These are phyloP conservation scores for Cantharellus anzutake DNA, from an alignment of 768 basidiomycete species.

Conservation along the genomic window DNA sequence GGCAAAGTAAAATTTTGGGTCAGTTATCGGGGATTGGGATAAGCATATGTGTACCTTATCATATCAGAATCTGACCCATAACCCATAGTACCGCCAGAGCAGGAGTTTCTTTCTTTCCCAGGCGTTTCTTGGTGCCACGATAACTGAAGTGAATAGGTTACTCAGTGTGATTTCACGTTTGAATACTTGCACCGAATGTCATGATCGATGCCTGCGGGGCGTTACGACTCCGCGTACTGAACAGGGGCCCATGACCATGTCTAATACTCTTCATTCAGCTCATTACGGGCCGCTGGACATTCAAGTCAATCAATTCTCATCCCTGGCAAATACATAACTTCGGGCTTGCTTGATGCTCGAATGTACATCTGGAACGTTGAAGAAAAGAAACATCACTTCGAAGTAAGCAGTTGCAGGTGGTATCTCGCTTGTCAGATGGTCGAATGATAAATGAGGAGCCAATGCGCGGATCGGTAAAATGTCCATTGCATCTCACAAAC, in stretches of 20 bases:
- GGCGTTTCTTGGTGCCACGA: no score
- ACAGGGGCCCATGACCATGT: neutral
- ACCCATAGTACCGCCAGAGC: no score
- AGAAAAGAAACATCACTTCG: constrained; percentile 50
- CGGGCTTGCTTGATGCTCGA: constrained; percentile 83
- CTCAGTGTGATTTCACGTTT: no score
- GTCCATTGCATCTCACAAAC: constrained; percentile 16
- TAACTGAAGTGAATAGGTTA: no score
- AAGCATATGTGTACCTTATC: no score
- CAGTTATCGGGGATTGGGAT: no score
- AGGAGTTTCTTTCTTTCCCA: no score
- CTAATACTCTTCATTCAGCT: constrained; percentile 20
- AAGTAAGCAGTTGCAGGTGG: constrained; percentile 79
- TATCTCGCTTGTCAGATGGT: constrained; percentile 65
- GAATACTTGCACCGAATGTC: no score
- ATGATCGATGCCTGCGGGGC: no score
- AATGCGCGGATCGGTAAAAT: constrained; percentile 66
- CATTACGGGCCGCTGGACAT: constrained; percentile 63
- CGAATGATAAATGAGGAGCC: constrained; percentile 45
- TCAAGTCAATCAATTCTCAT: constrained; percentile 46
- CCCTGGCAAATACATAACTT: constrained; percentile 62
- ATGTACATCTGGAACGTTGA: constrained; percentile 72
- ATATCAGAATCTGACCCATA: no score
- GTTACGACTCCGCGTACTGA: no score
- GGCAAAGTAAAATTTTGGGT: no score